Evolutionary conservation across 495 filamentous ascomycete genomes (phyloP).

Genomic region (Venustampulla echinocandica): DNA sequence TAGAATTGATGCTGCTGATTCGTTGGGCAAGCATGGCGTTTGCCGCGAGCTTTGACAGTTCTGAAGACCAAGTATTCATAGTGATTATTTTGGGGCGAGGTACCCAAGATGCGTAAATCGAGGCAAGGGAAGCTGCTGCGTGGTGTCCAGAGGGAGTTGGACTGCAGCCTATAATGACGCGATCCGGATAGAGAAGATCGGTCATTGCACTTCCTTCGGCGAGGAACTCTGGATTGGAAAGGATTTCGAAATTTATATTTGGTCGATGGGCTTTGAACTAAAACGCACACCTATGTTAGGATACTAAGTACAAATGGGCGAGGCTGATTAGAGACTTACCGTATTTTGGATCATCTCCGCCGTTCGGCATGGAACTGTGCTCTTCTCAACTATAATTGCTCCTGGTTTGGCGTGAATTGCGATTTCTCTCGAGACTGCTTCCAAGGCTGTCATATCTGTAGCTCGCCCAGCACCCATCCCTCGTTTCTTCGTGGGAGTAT

Average conservation of each 20-base stretch:
- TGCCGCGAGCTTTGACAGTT: slow-evolving; percentile 70
- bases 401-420: slow-evolving; percentile 56
- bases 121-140: slow-evolving; percentile 54
- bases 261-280: slow-evolving; percentile 44
- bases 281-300: slow-evolving; percentile 56
- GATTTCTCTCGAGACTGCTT: slow-evolving; percentile 57
- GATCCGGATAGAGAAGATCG: slow-evolving; percentile 63
- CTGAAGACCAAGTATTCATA: slow-evolving; percentile 71
- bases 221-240: slow-evolving; percentile 80
- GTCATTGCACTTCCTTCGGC: slow-evolving; percentile 69
- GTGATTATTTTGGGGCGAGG: slow-evolving; percentile 55
- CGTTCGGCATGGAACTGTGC: slow-evolving; percentile 73
- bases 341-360: slow-evolving; percentile 53
- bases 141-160: slow-evolving; percentile 43
- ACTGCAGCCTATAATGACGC: slow-evolving; percentile 67
- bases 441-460: slow-evolving; percentile 65
- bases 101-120: slow-evolving; percentile 68
- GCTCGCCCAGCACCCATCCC: slow-evolving; percentile 64
- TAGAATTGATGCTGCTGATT: slow-evolving; percentile 75
- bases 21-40: slow-evolving; percentile 78
- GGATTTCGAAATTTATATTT: slow-evolving; percentile 55
- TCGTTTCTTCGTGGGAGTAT: slow-evolving; percentile 69
- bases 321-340: slow-evolving; percentile 50
- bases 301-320: slow-evolving; percentile 58
- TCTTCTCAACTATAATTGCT: slow-evolving; percentile 76